phyloP scores from a whole-genome alignment of 305 asterid species.

The Petunia hybrid region DNA sequence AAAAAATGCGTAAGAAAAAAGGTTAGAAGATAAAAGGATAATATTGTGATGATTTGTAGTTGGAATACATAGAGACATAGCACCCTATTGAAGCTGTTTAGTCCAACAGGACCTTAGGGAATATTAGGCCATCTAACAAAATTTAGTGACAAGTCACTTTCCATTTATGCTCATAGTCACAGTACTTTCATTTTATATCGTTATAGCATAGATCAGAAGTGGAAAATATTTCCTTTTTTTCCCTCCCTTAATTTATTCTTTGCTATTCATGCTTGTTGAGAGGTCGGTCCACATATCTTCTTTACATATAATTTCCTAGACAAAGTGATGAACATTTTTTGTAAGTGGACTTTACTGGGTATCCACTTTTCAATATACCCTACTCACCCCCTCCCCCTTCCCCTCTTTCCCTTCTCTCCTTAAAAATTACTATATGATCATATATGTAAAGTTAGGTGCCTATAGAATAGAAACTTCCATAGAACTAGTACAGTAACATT shows the following conservation, averaged over 20 bases:
- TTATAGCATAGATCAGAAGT: neutral
- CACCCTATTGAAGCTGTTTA: constrained; percentile 4
- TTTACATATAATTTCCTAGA: neutral
- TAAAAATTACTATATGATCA: neutral
- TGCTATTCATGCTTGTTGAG: neutral
- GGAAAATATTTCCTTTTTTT: neutral
- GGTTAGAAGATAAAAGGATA: neutral
- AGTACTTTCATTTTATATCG: neutral
- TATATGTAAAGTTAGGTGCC: constrained; percentile 23
- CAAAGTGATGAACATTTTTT: constrained; percentile 26
- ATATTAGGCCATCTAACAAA: neutral
- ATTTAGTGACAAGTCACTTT: constrained; percentile 3
- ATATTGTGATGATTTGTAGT: constrained; percentile 9
- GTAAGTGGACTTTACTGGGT: constrained; percentile 24
- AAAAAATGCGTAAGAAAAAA: neutral
- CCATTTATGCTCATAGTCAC: neutral
- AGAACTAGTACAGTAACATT: neutral
- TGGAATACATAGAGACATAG: neutral
- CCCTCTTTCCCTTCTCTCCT: neutral
- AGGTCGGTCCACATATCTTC: neutral
- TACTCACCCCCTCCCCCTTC: neutral
- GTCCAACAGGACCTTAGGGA: neutral
- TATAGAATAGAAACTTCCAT: constrained; percentile 31
- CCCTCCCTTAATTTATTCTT: neutral
- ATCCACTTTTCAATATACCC: neutral